These are phyloP conservation scores for Phragmites australis DNA, from an alignment of 176 grass and related monocot species.

Conservation along the genomic window DNA sequence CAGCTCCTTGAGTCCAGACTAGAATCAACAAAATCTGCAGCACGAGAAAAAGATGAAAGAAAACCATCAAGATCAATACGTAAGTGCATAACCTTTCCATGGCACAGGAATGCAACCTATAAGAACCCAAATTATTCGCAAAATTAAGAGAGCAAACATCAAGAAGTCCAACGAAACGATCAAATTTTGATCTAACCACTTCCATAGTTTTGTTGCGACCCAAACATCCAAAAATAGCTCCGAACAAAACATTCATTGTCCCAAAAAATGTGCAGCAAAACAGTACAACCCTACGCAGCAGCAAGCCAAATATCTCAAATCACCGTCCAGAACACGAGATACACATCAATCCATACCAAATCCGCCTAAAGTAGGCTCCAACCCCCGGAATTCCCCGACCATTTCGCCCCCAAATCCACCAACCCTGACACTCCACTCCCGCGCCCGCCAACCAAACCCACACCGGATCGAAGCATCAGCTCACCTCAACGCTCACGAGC, in stretches of 20 bases:
- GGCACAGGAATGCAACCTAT: neutral
- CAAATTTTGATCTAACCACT: neutral
- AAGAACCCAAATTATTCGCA: neutral
- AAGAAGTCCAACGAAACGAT: neutral
- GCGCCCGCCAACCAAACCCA: neutral
- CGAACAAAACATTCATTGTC: neutral
- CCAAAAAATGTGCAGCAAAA: neutral
- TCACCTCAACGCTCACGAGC: slow-evolving; percentile 50
- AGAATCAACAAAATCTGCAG: slow-evolving; percentile 83
- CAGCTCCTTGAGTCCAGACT: slow-evolving; percentile 43
- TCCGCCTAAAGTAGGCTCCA: neutral
- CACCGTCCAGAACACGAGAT: neutral
- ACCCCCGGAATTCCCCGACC: neutral
- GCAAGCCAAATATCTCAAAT: slow-evolving; percentile 12
- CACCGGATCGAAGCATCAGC: slow-evolving; percentile 41
- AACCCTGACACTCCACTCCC: neutral
- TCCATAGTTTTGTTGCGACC: neutral
- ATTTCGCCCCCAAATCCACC: slow-evolving; percentile 27
- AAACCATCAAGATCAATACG: neutral
- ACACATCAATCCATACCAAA: neutral
- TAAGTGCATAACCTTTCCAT: neutral
- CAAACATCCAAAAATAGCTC: slow-evolving; percentile 39
- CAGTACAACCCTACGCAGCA: slow-evolving; percentile 40
- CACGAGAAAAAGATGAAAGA: neutral
- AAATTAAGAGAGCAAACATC: neutral